Base-by-base conservation (phyloP, 768 basidiomycete genomes). In the Lepiota venenata region DNA sequence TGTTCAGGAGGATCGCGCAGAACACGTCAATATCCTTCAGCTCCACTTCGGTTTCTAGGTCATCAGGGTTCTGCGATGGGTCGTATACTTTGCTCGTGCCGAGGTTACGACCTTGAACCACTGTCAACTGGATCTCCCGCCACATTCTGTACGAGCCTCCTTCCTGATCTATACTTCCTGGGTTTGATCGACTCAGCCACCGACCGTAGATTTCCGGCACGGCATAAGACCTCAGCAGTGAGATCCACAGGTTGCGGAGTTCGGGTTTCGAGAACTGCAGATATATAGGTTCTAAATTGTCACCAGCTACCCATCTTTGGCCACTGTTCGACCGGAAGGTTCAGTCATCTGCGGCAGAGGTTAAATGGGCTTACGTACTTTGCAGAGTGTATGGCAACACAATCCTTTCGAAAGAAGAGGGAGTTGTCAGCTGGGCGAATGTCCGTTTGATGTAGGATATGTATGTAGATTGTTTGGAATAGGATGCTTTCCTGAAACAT, bases 81-180 rank as follows among this genome's bases (percentile, higher is more conserved):
- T 67, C 72, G 69, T 57, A 50, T 70, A 69, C 50, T 71, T 62
- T 80, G 40, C 73, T 67, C 55, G 74, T 75, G 45, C 88, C 87
- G 29, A 94, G 73, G 62, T 85, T 84, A 38, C 90, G 82, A 11
- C 84, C 91, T 68, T 90, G 87, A 37, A 86, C 74, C 51, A 91
- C 75, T 27, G 81, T 79, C 21, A 93, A 72, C 58, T 89, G 83
- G 20, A 93, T 77, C 65, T 89, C 87, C 47, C 93, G 79, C 88
- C 89, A 93, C 81, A 93, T 88, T 51, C 92, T 84, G 69, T 90
- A 92, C 10, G 88, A 80, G 6, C 91, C 91, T 40, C 86, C 88
- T 56, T 85, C 84, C 47, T 68, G 62, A 18, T 81, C 74, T 42
- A 22, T 37, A 12, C 36, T 45, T 8, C 47, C 15, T 22, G 53